These are phyloP conservation scores for Boletus reticuloceps DNA, from an alignment of 768 basidiomycete species.

Conservation along the genomic window DNA sequence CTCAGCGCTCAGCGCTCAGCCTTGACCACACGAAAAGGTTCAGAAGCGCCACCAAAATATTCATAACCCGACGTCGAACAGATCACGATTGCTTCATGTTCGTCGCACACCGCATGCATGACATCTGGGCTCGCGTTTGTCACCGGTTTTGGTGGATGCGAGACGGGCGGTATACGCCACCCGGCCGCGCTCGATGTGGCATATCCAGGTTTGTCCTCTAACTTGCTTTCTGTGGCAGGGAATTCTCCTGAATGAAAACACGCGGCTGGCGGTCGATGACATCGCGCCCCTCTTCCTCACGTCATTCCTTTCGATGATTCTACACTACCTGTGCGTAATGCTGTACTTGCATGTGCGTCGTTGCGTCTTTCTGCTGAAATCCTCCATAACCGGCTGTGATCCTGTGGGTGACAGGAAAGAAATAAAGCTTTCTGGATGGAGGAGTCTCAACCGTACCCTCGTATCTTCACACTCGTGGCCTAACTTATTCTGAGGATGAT, in stretches of 20 bases:
- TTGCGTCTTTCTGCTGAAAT: no score
- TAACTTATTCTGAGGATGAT: neutral
- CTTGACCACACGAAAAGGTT: neutral
- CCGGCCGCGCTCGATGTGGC: neutral
- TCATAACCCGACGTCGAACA: neutral
- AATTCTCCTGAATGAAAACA: no score
- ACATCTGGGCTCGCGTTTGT: no score
- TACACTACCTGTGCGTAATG: neutral
- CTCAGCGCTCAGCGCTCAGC: neutral
- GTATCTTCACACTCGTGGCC: neutral
- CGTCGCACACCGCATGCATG: neutral
- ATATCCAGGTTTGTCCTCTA: neutral
- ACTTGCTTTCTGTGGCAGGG: no score
- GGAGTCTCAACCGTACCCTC: neutral
- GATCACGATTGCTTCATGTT: neutral
- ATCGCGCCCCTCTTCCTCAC: no score
- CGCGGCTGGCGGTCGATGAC: no score
- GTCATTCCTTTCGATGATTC: no score
- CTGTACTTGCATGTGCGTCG: neutral
- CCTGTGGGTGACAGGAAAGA: neutral
- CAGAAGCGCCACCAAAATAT: no score
- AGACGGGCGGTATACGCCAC: neutral
- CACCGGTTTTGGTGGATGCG: neutral
- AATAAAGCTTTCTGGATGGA: neutral
- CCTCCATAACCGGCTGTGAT: neutral